Evolutionary conservation across 257 asterid species (phyloP), one percentile per base, ranked within the genome.

Genomic region (Solanum sejunctum): DNA sequence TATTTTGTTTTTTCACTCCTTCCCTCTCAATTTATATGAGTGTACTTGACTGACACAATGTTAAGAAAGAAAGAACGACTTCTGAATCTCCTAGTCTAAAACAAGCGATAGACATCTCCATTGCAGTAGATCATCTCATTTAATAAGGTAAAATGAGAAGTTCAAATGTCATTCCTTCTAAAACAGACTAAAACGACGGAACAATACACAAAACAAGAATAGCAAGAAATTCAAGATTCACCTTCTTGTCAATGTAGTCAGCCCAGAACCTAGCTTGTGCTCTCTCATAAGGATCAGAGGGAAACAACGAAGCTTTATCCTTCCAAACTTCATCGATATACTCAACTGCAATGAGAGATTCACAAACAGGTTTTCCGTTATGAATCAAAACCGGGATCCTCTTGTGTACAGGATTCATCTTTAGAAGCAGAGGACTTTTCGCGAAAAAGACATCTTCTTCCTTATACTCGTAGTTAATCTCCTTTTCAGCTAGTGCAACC

Each of bases 261-360:
- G 85, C 86, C 83, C 83, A 73, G 45, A 57, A 56, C n/a, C 49
- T 73, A 20, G 83, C 73, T 51, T 84, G 83, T 41, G 81, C 45
- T 52, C 79, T 83, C 18, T 67, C 81, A 20, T 83, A 69, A 52
- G 85, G 85, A 83, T 83, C 57, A n/a, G 70, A 52, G 2, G 85
- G 81, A 56, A 83, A n/a, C 70, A 69, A 16, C 2, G 70, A 26
- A 26, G 26, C 17, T 43, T 83, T 83, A 36, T 36, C 57, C 69
- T 69, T 83, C 85, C 85, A 83, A 1, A 83, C 45, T 7, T 83
- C 81, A 83, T 83, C 81, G 45, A 83, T 83, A 18, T 83, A 83
- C 81, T 83, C 56, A 7, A 83, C 85, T 32, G 20, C 56, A 28
- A 83, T 57, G 0, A 57, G 15, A 1, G 85, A 83, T 52, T 83